A percentile compares a stretch with the other conserved stretches of the same genome.
These are phyloP conservation scores for Phytophthora syringae DNA, from an alignment of 352 stramenopile species.

Conservation along the genomic window DNA sequence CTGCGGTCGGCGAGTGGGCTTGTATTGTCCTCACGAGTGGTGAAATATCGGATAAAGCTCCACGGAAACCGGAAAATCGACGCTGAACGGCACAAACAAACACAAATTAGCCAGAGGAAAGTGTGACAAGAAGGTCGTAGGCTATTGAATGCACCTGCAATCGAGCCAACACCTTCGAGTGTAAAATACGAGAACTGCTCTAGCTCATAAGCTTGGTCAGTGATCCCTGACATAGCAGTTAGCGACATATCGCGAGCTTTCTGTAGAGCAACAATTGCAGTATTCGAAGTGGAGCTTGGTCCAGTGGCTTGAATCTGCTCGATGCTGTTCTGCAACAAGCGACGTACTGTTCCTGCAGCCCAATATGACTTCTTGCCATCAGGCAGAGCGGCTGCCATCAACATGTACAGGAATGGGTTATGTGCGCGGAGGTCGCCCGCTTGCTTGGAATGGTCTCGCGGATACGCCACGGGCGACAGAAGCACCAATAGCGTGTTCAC, in stretches of 20 bases:
- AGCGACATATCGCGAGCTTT: slow-evolving; percentile 65
- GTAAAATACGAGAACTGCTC: slow-evolving; percentile 77
- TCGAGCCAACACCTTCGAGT: slow-evolving; percentile 65
- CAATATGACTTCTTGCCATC: slow-evolving; percentile 55
- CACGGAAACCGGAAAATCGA: slow-evolving; percentile 71
- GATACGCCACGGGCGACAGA: slow-evolving; percentile 68
- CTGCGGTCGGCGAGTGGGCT: slow-evolving; percentile 75
- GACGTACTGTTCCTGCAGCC: slow-evolving; percentile 54
- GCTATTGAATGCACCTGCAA: slow-evolving; percentile 54
- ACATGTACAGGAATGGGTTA: slow-evolving; percentile 75
- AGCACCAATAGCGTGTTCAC: slow-evolving; percentile 79
- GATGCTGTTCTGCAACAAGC: slow-evolving; percentile 70
- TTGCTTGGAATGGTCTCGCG: slow-evolving; percentile 57
- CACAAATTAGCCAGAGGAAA: slow-evolving; percentile 6
- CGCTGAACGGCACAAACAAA: slow-evolving; percentile 29
- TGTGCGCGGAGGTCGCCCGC: slow-evolving; percentile 47
- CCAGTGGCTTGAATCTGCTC: slow-evolving; percentile 51
- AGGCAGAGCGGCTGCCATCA: slow-evolving; percentile 48
- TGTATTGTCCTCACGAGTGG: slow-evolving; percentile 51
- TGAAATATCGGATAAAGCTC: slow-evolving; percentile 77
- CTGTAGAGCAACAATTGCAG: slow-evolving; percentile 42
- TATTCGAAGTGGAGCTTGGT: slow-evolving; percentile 36
- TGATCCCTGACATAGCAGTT: slow-evolving; percentile 63
- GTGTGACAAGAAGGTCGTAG: neutral
- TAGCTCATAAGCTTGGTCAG: slow-evolving; percentile 47